Evolutionary conservation across 352 stramenopile species (phyloP).

Genomic region (Blastocystis sp.): DNA sequence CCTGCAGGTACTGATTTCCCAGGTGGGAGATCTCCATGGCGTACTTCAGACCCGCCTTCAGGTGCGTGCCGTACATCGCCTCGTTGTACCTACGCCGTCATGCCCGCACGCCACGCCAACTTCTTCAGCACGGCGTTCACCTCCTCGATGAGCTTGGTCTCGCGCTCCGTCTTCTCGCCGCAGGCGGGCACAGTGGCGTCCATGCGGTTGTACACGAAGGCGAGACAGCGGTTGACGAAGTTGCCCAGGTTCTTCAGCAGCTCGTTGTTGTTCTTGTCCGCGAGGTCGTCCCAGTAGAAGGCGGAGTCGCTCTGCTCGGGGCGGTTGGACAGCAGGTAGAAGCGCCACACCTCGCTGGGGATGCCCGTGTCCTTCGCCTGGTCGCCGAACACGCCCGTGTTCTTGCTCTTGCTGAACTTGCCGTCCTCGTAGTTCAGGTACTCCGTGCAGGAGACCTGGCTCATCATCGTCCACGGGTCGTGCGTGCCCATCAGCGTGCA

Average conservation of each 20-base stretch:
- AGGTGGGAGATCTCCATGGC: conserved; percentile 70
- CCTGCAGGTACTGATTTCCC: conserved; percentile 70
- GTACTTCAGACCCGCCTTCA: conserved; percentile 54
- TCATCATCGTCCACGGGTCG: conserved; percentile 76
- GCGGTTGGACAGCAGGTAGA: conserved; percentile 70
- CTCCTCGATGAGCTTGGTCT: conserved; percentile 55
- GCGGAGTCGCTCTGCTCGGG: conserved; percentile 70
- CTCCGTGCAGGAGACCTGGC: conserved; percentile 70
- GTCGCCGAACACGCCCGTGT: conserved; percentile 71
- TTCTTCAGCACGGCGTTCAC: conserved; percentile 66
- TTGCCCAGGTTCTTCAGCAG: conserved; percentile 72
- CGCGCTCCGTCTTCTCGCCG: conserved; percentile 37
- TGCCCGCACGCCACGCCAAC: background rate
- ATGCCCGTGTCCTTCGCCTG: conserved; percentile 71
- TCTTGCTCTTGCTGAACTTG: conserved; percentile 71
- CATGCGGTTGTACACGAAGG: conserved; percentile 59
- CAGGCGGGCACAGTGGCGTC: conserved; percentile 46
- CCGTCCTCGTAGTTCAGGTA: conserved; percentile 72
- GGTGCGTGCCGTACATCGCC: conserved; percentile 17
- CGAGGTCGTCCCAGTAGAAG: conserved; percentile 71
- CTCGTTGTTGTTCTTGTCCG: conserved; percentile 71
- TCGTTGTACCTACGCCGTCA: conserved; percentile 70
- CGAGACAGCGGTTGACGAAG: conserved; percentile 70
- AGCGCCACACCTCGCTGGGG: conserved; percentile 71
- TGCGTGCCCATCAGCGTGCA: conserved; percentile 95